Base-by-base conservation (phyloP, 768 basidiomycete species). In the Antrodiella citrinella region DNA sequence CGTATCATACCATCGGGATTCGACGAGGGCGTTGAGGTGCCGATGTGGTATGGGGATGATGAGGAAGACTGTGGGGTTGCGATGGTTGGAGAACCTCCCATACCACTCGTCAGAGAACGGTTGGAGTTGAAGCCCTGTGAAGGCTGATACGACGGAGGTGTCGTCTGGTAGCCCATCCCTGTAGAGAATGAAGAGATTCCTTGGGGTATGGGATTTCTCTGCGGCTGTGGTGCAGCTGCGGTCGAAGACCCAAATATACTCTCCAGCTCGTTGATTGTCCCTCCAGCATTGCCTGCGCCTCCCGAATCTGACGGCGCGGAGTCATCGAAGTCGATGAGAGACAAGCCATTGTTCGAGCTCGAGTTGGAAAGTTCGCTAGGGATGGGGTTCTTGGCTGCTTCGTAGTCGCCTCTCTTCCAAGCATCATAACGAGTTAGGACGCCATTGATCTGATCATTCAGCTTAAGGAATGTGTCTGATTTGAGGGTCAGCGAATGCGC, bases 361-460 rank as follows among this genome's bases (percentile, higher is more conserved):
- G 65, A 61, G 35, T 59, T 59, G n/a, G 72, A 69, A 22, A 80
- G 67, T 58, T 86, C 80, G 3, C 73, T 62, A 3, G 86, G 89
- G 51, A 88, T 78, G 4, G 84, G 84, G 51, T 82, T 81, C 20
- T 80, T 69, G 5, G 82, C 81, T 15, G 73, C 76, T 2, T 72
- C 69, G 62, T 81, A 94, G 68, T 99, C 93, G 46, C 96, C 96
- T 51, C 79, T 82, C 68, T 91, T 91, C 76, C 87, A 97, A 0
- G 91, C 84, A 51, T 97, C 92, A 63, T 93, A 97, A 20, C 95
- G 86, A 23, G 78, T 76, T 12, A 97, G 67, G 12, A 93, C 91
- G 18, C 81, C 87, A 69, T 99, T 99, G 67, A 99, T 93, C 60
- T 96, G 89, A 67, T 99, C 96, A 65, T 99, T 99, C 53, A 94